Evolutionary conservation across 2,329 filamentous ascomycete species (phyloP).

Genomic region (Dryadomyces quercus-mongolicae): DNA sequence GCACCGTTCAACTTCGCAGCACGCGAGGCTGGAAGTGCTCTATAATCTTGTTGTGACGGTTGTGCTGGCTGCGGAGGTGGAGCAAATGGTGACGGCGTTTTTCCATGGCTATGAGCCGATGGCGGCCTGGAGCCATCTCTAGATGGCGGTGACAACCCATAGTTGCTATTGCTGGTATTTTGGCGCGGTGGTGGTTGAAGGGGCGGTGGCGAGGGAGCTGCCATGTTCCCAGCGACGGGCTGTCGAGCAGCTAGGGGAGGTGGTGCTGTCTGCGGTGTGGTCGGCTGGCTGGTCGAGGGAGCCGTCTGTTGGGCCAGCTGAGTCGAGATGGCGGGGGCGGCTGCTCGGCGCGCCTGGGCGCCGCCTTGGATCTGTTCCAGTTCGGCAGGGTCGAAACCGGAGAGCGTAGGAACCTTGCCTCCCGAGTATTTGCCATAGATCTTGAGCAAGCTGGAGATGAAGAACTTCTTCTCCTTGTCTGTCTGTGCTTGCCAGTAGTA

Average conservation of each 20-base stretch:
- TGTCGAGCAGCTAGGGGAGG: slow-evolving; percentile 12
- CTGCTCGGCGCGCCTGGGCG: slow-evolving; percentile 23
- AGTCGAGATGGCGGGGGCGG: slow-evolving; percentile 2
- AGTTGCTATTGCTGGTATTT: neutral
- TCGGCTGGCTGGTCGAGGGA: neutral
- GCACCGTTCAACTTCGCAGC: slow-evolving; percentile 19
- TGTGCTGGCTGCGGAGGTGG: slow-evolving; percentile 8
- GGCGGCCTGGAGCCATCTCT: neutral
- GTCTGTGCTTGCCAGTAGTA: slow-evolving; percentile 96
- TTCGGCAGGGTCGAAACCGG: slow-evolving; percentile 73
- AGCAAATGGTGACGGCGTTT: neutral
- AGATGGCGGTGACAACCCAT: neutral
- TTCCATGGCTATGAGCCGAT: neutral
- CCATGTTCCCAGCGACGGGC: neutral
- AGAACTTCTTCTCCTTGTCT: slow-evolving; percentile 96
- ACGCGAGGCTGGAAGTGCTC: slow-evolving; percentile 8
- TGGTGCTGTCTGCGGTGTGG: slow-evolving; percentile 3
- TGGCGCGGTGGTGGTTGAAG: neutral
- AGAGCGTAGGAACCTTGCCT: slow-evolving; percentile 64
- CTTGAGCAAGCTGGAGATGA: slow-evolving; percentile 90
- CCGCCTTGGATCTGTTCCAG: slow-evolving; percentile 61
- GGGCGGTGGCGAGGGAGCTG: neutral
- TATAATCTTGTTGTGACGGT: slow-evolving; percentile 7
- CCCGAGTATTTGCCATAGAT: slow-evolving; percentile 95
- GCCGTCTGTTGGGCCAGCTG: neutral